phyloP scores from a whole-genome alignment of 495 filamentous ascomycete genomes.

The Penicillium fimorum region DNA sequence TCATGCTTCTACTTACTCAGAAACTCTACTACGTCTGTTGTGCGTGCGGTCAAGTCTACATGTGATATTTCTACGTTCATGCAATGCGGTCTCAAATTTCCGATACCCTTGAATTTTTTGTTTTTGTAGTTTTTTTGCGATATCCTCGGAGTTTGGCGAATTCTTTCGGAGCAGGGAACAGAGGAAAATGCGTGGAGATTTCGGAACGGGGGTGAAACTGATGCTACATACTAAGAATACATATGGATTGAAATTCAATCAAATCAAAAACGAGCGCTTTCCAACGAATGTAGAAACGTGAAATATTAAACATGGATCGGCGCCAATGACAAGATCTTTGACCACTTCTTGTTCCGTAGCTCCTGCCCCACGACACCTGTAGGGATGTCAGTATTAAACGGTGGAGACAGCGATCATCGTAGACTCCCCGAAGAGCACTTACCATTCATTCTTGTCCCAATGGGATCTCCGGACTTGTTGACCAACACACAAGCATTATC shows the following conservation, averaged over 20 bases:
- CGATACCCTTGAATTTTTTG: constrained; percentile 38
- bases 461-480: constrained; percentile 94
- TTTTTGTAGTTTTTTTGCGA: constrained; percentile 14
- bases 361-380: constrained; percentile 81
- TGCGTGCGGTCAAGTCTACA: constrained; percentile 83
- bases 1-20: constrained; percentile 42
- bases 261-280: constrained; percentile 37
- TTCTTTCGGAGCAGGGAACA: background rate
- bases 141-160: constrained; percentile 19
- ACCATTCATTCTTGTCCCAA: constrained; percentile 90
- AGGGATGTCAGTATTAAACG: constrained; percentile 25
- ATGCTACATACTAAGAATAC: constrained; percentile 31
- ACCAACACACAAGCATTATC: constrained; percentile 98
- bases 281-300: constrained; percentile 21
- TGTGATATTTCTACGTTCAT: constrained; percentile 38
- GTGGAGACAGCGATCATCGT: background rate
- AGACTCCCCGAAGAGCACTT: constrained; percentile 20
- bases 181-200: background rate
- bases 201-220: background rate
- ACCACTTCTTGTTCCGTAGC: constrained; percentile 86
- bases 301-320: constrained; percentile 79
- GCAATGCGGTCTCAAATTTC: constrained; percentile 22
- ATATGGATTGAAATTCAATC: constrained; percentile 28
- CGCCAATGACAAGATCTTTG: constrained; percentile 94
- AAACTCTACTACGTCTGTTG: constrained; percentile 98